Base-by-base conservation (phyloP, 2,329 filamentous ascomycete species). In the Huntiella omanensis region DNA sequence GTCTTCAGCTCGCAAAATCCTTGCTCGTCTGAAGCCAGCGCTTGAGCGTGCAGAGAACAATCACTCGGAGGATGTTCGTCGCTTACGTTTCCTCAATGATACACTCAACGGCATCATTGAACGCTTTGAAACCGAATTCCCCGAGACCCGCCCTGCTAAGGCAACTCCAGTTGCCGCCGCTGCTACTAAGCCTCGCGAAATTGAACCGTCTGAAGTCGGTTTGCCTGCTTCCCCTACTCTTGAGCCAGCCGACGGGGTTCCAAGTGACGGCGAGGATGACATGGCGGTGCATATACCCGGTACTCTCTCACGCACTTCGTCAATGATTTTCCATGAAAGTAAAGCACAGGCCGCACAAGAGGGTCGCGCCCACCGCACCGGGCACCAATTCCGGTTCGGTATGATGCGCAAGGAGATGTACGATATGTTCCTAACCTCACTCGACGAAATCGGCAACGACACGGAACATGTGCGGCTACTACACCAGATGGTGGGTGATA, bases 111-210 rank as follows among this genome's bases (percentile, higher is more conserved):
- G 81, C 53, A 95, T 96, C 64, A 96, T 96, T 56, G 79, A 84
- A 58, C 81, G 91, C 22, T 98, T 96, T 58, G 91, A 96, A 60
- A 83, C 93, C 58, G 88, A 96, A 60, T 96, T 86, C 55, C 91
- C 91, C 0, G 88, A 96, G 57, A 92, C 83, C 1, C 77, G 46
- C 43, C 42, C 19, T 32, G 12, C 12, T 4, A 28, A 28, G 22
- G 44, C 22, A 10, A 28, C 22, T 8, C 22, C 22, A 28, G 10
- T 28, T 2, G 22, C 8, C 7, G 1, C 8, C 10, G 32, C 36
- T 10, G 19, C 33, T 12, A 46, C 49, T 8, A 50, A 44, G 12
- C 40, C 39, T 7, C 38, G 44, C 33, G 44, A 49, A 13, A 8
- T 42, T 19, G 46, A 50, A 28, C 38, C 38, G 33, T 22, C 43